Evolutionary conservation across 768 basidiomycete species (phyloP).

Genomic region (Phlegmacium glaucopus): DNA sequence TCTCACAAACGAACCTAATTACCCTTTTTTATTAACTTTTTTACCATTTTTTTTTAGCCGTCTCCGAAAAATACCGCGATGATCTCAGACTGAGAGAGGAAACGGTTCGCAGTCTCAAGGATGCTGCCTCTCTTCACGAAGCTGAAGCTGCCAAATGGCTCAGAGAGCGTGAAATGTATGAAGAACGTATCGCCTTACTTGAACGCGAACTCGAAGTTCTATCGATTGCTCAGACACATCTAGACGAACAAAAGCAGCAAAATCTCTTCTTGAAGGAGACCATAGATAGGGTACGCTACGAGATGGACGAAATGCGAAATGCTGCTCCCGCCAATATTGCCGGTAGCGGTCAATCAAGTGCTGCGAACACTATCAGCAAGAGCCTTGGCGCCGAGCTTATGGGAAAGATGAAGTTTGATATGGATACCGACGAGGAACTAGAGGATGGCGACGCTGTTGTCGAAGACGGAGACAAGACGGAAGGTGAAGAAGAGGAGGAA

Average conservation of each 20-base stretch:
- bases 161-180: slow-evolving; percentile 67
- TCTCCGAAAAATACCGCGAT: slow-evolving; percentile 76
- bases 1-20: not conserved
- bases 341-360: slow-evolving; percentile 46
- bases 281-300: slow-evolving; percentile 90
- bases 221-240: slow-evolving; percentile 64
- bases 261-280: slow-evolving; percentile 93
- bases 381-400: slow-evolving; percentile 72
- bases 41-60: slow-evolving; percentile 37
- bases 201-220: slow-evolving; percentile 70
- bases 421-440: slow-evolving; percentile 28
- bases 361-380: slow-evolving; percentile 60
- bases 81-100: slow-evolving; percentile 74
- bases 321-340: slow-evolving; percentile 32
- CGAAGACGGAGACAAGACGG: slow-evolving; percentile 39
- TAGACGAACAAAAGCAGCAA: slow-evolving; percentile 94
- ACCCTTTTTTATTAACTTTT: not conserved
- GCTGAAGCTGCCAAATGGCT: slow-evolving; percentile 65
- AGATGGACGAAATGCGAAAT: slow-evolving; percentile 87
- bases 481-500: slow-evolving; percentile 66
- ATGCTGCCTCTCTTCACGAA: slow-evolving; percentile 54
- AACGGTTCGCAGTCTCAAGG: slow-evolving; percentile 61
- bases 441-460: slow-evolving; percentile 24
- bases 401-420: slow-evolving; percentile 50
- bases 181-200: slow-evolving; percentile 66